These are phyloP conservation scores for Acacia crassicarpa DNA, from an alignment of 306 rosid genomes.

Conservation along the genomic window DNA sequence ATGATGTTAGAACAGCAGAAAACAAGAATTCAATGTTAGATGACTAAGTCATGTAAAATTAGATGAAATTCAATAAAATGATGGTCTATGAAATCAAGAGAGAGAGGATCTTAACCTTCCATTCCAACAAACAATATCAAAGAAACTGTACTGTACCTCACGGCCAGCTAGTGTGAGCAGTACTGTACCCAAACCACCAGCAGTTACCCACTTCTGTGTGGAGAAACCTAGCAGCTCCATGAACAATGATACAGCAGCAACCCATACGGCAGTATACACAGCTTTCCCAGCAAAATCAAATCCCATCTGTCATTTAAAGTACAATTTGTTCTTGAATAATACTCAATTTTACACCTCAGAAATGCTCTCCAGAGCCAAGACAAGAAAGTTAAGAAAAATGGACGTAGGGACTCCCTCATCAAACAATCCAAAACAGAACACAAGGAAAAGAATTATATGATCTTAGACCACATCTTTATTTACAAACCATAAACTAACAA, in stretches of 20 bases:
- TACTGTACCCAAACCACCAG: constrained; percentile 98
- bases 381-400: constrained; percentile 19
- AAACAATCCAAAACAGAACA: constrained; percentile 25
- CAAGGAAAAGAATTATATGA: constrained; percentile 2
- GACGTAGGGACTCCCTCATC: constrained; percentile 3
- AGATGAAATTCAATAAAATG: constrained; percentile 10
- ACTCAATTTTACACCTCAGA: background rate
- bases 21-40: constrained; percentile 12
- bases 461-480: background rate
- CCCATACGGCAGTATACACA: constrained; percentile 88
- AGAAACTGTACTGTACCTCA: constrained; percentile 63
- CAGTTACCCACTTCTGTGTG: constrained; percentile 96
- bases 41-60: constrained; percentile 1
- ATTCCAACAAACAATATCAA: constrained; percentile 20
- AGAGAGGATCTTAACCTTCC: constrained; percentile 3
- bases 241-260: constrained; percentile 94
- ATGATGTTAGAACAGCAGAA: constrained; percentile 33
- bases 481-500: constrained; percentile 22
- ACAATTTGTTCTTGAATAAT: background rate
- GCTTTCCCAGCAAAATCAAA: constrained; percentile 95
- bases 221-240: constrained; percentile 99
- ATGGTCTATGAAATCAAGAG: constrained; percentile 24
- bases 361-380: background rate
- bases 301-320: constrained; percentile 68
- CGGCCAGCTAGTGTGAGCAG: constrained; percentile 97